These are phyloP conservation scores for Sordariomycetes sp. DNA, from an alignment of 2,329 filamentous ascomycete genomes.

Conservation along the genomic window DNA sequence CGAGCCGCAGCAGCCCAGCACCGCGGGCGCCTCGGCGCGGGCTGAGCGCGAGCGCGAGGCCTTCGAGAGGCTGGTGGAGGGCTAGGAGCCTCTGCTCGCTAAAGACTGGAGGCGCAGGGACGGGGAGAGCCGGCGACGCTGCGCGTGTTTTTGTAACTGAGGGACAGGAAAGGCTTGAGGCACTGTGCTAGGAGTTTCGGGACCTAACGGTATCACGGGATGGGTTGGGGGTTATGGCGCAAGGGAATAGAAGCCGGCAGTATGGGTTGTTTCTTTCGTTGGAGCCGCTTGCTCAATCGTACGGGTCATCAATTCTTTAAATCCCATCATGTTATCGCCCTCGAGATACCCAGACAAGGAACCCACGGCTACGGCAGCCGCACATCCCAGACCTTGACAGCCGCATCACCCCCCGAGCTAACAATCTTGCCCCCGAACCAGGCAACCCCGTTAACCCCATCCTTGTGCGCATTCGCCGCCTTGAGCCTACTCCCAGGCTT, in stretches of 20 bases:
- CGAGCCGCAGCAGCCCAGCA: not conserved
- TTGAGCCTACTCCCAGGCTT: conserved; percentile 79
- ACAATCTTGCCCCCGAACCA: conserved; percentile 69
- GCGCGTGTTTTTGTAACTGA: not conserved
- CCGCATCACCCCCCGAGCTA: conserved; percentile 75
- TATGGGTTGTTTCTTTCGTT: not conserved
- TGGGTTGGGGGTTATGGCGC: not conserved
- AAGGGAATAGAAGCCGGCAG: not conserved
- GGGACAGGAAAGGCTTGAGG: not conserved
- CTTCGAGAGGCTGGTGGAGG: conserved; percentile 1
- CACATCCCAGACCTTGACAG: conserved; percentile 71
- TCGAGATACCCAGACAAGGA: not conserved
- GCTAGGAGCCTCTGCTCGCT: not conserved
- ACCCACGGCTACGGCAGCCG: conserved; percentile 9
- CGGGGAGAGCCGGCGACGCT: not conserved
- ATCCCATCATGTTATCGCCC: not conserved
- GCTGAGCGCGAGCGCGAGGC: not conserved
- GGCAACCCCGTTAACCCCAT: conserved; percentile 77
- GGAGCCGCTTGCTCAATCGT: not conserved
- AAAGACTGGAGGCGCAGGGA: not conserved
- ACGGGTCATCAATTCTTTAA: not conserved
- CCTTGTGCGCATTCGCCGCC: conserved; percentile 82
- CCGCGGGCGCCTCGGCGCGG: not conserved
- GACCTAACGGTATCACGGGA: not conserved
- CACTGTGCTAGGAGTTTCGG: not conserved